Base-by-base conservation (phyloP, 306 rosid genomes). In the Begonia peltatifolia region DNA sequence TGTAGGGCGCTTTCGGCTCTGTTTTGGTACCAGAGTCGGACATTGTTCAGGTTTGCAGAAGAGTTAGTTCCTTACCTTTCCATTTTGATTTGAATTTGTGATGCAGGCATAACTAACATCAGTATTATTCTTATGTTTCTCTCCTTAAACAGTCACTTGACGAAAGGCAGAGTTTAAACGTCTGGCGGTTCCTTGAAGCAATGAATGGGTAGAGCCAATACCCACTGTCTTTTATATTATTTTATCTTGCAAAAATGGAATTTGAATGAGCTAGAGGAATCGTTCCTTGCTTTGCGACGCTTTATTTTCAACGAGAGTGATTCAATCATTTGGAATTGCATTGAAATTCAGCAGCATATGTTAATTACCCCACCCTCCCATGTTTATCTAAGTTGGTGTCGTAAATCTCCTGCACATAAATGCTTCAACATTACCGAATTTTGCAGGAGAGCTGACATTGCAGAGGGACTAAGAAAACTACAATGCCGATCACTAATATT, bases 171-270 rank as follows among this genome's bases (percentile, higher is more conserved):
- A 76, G 99, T 67, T 69, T 73, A 52, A 90, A 86, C 55, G 79
- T 86, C 41, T 86, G 94, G 99, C 71, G 92, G 69, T 81, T 86
- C 67, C 95, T 90, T 42, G 94, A 90, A 76, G 99, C 95, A 52
- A 69, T 90, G 52, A 86, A 86, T 63, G 81, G 86, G 99, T 86
- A 83, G 60, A 55, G 44, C 46, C 30, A 47, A 41, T 61, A 51
- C 51, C 56, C 54, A 53, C 43, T 5, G 42, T 30, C 38, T 30
- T 5, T 30, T 30, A 4, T 30, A 30, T 30, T 30, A 30, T 30
- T 30, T 30, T 30, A 30, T 30, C 6, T 9, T 30, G 6, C 38
- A 30, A 30, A 30, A 30, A 30, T 2, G 9, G 38, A 30, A 30
- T 4, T 30, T 30, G 38, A 30, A 30, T 30, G 2, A 3, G 23